Evolutionary conservation across 176 grass and related monocot species (phyloP).

Genomic region (Elymus sibiricus): DNA sequence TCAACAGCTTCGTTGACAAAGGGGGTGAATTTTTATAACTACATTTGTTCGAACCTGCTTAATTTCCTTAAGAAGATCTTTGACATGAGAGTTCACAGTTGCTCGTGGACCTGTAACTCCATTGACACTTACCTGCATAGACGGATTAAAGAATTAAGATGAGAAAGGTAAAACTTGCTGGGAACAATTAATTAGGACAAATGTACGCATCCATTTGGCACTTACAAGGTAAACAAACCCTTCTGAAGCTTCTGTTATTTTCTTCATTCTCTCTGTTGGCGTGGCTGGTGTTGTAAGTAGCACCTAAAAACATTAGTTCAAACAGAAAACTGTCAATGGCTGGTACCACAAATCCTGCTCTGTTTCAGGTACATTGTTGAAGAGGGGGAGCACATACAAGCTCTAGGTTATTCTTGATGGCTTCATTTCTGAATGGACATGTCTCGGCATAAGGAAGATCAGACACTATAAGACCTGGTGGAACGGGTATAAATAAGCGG

Average conservation of each 20-base stretch:
- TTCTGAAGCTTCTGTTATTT: slow-evolving; percentile 57
- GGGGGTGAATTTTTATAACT: no score
- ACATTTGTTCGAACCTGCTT: slow-evolving; percentile 19
- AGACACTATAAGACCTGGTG: no score
- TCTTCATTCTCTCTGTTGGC: slow-evolving; percentile 62
- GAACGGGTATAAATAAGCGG: no score
- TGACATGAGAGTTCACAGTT: slow-evolving; percentile 46
- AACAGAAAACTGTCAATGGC: not conserved
- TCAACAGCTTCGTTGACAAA: not conserved
- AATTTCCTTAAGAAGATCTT: slow-evolving; percentile 69
- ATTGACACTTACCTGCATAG: slow-evolving; percentile 49
- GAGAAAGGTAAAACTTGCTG: not conserved
- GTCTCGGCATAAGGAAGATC: no score
- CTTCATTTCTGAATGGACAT: no score
- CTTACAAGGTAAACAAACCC: no score
- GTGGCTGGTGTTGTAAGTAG: slow-evolving; percentile 73
- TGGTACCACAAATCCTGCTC: not conserved
- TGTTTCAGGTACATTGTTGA: no score
- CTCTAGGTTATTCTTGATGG: no score
- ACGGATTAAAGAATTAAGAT: not conserved
- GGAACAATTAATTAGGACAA: not conserved
- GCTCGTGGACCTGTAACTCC: slow-evolving; percentile 65
- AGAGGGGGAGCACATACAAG: no score
- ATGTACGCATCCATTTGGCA: not conserved
- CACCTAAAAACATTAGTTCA: slow-evolving; percentile 29